phyloP scores from a whole-genome alignment of 495 filamentous ascomycete species.

The Penicillium desertorum region DNA sequence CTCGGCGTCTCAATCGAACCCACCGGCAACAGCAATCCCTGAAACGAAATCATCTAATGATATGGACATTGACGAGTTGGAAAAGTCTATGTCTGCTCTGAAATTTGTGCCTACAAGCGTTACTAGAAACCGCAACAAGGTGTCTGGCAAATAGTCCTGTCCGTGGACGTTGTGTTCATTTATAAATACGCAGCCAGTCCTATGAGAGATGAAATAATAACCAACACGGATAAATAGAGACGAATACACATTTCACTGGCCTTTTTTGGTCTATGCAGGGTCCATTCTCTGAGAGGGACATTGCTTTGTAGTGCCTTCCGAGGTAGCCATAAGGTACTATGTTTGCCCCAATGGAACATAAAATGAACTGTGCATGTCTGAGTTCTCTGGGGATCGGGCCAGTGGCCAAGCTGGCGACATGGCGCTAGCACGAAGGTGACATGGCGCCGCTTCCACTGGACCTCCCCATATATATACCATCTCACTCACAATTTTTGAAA shows the following conservation, averaged over 20 bases:
- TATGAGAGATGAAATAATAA: neutral
- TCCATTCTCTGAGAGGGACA: constrained; percentile 12
- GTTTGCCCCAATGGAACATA: neutral
- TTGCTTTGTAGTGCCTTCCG: neutral
- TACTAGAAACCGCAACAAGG: constrained; percentile 26
- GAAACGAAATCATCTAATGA: constrained; percentile 36
- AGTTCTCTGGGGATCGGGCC: neutral
- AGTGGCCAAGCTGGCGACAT: neutral
- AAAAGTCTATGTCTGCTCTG: constrained; percentile 78
- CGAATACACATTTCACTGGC: no score
- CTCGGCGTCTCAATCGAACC: constrained; percentile 32
- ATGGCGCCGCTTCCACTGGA: neutral
- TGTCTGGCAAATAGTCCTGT: constrained; percentile 8
- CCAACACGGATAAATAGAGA: neutral
- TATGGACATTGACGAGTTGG: constrained; percentile 67
- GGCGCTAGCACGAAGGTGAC: neutral
- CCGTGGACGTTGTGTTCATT: neutral
- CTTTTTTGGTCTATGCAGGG: no score
- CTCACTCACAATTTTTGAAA: no score
- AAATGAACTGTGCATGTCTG: neutral
- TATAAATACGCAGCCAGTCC: neutral
- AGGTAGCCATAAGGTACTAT: neutral
- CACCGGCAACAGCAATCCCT: constrained; percentile 3
- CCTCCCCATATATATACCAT: no score
- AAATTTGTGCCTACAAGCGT: constrained; percentile 80